phyloP scores from a whole-genome alignment of 2,329 filamentous ascomycete species.

The Thelonectria rubi region DNA sequence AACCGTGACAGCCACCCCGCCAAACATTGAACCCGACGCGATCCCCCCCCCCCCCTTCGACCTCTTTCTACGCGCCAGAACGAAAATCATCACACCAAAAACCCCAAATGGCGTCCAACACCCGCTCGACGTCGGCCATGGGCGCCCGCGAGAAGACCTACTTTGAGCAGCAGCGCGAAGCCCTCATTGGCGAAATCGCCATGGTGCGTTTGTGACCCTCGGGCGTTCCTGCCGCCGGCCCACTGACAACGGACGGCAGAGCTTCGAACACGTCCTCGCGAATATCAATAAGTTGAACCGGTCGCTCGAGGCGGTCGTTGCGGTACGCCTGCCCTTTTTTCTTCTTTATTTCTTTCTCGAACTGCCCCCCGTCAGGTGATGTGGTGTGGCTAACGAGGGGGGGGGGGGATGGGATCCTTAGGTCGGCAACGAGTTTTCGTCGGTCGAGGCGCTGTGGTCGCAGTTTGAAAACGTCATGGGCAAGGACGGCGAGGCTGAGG shows the following conservation, averaged over 20 bases:
- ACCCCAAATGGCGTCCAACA: conserved; percentile 46
- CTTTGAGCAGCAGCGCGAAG: conserved; percentile 80
- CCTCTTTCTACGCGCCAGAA: neutral
- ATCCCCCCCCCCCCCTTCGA: no score
- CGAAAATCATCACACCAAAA: conserved; percentile 1
- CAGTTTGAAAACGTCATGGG: conserved; percentile 98
- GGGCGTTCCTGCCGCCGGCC: neutral
- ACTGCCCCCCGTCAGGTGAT: no score
- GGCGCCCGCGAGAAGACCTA: conserved; percentile 62
- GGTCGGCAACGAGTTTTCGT: conserved; percentile 97
- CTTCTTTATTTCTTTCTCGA: neutral
- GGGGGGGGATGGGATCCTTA: conserved; percentile 47
- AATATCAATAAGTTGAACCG: conserved; percentile 97
- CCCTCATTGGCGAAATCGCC: conserved; percentile 76
- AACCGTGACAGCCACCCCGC: conserved; percentile 4
- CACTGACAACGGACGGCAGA: conserved; percentile 50
- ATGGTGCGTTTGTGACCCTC: conserved; percentile 59
- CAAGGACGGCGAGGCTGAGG: conserved; percentile 59
- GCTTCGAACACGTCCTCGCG: conserved; percentile 88
- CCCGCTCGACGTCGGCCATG: conserved; percentile 40
- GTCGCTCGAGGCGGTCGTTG: conserved; percentile 88
- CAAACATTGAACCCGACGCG: conserved; percentile 1
- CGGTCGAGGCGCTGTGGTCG: conserved; percentile 95
- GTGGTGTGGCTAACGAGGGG: no score
- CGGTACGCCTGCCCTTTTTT: conserved; percentile 61